phyloP scores from a whole-genome alignment of 495 filamentous ascomycete genomes.

The Halenospora varia region DNA sequence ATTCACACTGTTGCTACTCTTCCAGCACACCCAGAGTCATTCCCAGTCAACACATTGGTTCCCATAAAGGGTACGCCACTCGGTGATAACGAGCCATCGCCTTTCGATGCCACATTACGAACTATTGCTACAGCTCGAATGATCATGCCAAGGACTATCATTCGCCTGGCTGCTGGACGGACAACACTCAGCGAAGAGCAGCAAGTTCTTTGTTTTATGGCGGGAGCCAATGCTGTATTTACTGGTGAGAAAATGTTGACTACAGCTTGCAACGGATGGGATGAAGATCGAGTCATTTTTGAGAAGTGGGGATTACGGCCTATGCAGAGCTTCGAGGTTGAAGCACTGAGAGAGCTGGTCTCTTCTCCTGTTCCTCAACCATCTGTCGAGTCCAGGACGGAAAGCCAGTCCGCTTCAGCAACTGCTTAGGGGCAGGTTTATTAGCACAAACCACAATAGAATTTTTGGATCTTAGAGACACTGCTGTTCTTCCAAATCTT shows the following conservation, averaged over 20 bases:
- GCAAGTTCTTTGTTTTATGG: conserved; percentile 79
- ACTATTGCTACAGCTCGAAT: conserved; percentile 77
- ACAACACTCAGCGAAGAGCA: conserved; percentile 77
- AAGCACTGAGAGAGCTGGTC: conserved; percentile 20
- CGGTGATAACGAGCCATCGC: conserved; percentile 62
- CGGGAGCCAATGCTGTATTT: conserved; percentile 84
- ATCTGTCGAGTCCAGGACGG: background rate
- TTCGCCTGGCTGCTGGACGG: conserved; percentile 74
- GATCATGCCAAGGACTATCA: conserved; percentile 74
- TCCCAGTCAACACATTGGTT: conserved; percentile 82
- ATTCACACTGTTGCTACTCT: conserved; percentile 73
- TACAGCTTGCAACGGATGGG: conserved; percentile 83
- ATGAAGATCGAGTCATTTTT: conserved; percentile 78
- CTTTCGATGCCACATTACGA: conserved; percentile 64
- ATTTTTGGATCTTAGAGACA: background rate
- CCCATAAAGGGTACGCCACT: conserved; percentile 83
- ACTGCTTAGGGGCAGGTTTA: background rate
- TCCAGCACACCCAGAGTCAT: conserved; percentile 74
- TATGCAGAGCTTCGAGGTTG: conserved; percentile 52
- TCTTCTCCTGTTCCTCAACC: conserved; percentile 13
- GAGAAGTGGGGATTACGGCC: conserved; percentile 70
- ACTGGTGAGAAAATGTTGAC: conserved; percentile 92
- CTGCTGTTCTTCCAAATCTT: too few species aligned
- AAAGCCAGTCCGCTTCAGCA: background rate
- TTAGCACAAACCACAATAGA: too few species aligned